Percentiles rank a stretch among this genome's conserved stretches.
These are phyloP conservation scores for Trametes villosa DNA, from an alignment of 768 basidiomycete genomes.

Conservation along the genomic window DNA sequence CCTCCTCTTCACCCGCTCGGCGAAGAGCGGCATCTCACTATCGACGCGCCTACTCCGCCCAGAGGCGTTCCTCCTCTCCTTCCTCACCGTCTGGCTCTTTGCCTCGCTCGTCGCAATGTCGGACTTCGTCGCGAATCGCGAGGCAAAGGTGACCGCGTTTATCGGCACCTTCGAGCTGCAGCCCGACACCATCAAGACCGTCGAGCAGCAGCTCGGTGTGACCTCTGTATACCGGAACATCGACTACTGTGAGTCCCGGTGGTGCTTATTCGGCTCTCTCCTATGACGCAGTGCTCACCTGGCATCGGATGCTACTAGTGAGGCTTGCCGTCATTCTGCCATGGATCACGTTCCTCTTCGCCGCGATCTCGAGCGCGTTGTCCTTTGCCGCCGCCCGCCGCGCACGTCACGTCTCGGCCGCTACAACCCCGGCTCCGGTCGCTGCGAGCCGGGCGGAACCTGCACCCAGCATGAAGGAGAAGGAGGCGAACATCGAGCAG, in stretches of 20 bases:
- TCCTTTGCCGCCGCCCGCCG: constrained; percentile 37
- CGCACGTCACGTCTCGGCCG: neutral
- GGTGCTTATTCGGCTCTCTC: neutral
- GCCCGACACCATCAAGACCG: constrained; percentile 38
- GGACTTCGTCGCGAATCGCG: constrained; percentile 48
- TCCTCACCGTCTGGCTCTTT: constrained; percentile 52
- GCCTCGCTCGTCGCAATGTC: constrained; percentile 53
- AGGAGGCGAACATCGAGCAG: constrained; percentile 1
- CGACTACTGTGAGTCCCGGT: constrained; percentile 56
- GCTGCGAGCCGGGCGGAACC: neutral
- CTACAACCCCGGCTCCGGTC: neutral
- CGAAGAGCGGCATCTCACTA: constrained; percentile 14
- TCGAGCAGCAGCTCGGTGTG: constrained; percentile 43
- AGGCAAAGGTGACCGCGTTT: constrained; percentile 49
- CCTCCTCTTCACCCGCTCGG: constrained; percentile 35
- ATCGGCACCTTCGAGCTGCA: constrained; percentile 45
- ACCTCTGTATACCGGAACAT: constrained; percentile 49
- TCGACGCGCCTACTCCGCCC: constrained; percentile 37
- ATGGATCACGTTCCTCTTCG: constrained; percentile 54
- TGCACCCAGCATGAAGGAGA: constrained; percentile 8
- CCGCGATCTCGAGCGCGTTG: constrained; percentile 41
- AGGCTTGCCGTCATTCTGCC: constrained; percentile 53
- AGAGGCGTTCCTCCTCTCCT: constrained; percentile 44
- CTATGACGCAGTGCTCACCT: neutral
- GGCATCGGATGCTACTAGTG: constrained; percentile 39